phyloP scores from a whole-genome alignment of 2,329 filamentous ascomycete genomes.

The Fusarium palustre region DNA sequence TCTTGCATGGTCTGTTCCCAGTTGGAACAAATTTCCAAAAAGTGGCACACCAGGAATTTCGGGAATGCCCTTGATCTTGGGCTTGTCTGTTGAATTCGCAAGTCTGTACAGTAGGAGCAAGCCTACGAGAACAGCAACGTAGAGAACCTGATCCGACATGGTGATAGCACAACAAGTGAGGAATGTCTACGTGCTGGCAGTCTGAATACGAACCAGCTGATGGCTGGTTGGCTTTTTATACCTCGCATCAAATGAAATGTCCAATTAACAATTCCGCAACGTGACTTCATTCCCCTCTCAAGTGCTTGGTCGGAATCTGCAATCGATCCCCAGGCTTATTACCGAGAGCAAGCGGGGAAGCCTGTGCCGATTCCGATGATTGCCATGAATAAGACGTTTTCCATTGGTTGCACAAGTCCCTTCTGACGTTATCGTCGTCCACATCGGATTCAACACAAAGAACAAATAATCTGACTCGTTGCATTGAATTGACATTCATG shows the following conservation, averaged over 20 bases:
- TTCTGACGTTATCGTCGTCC: neutral
- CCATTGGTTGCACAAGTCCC: neutral
- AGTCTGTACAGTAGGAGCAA: slow-evolving; percentile 41
- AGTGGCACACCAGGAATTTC: slow-evolving; percentile 71
- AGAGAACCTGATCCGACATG: slow-evolving; percentile 35
- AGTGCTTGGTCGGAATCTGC: slow-evolving; percentile 5
- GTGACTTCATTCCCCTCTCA: slow-evolving; percentile 21
- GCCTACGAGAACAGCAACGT: slow-evolving; percentile 8
- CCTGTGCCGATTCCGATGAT: slow-evolving; percentile 16
- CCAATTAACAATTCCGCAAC: neutral
- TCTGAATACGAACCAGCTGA: neutral
- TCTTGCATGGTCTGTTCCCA: slow-evolving; percentile 68
- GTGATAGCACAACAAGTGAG: neutral
- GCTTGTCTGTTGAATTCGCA: slow-evolving; percentile 64
- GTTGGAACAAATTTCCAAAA: slow-evolving; percentile 72
- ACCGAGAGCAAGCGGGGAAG: slow-evolving; percentile 30
- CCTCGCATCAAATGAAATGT: neutral
- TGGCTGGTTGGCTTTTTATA: slow-evolving; percentile 6
- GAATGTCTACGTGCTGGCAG: neutral
- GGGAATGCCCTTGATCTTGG: slow-evolving; percentile 71
- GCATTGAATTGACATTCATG: neutral
- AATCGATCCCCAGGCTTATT: neutral
- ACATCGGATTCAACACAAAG: neutral
- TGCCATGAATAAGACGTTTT: neutral
- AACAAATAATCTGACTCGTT: neutral